Base-by-base conservation (phyloP, 2,329 filamentous ascomycete genomes). In the Arthrinium phaeospermum region DNA sequence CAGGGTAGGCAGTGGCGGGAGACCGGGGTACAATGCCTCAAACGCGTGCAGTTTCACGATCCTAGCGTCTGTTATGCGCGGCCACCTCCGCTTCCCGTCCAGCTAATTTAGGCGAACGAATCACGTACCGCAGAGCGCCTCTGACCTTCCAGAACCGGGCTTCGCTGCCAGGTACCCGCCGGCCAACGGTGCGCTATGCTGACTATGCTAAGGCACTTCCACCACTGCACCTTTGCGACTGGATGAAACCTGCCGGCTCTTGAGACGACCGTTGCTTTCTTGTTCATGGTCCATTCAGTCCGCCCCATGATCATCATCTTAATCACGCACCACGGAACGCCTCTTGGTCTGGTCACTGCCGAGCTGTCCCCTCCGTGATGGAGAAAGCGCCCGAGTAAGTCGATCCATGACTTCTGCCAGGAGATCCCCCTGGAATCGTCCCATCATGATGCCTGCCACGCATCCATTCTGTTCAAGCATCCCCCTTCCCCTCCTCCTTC, bases 11-110 rank as follows among this genome's bases (percentile, higher is more conserved):
- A 37, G 8, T 64, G 34, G 19, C 34, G 57, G 34, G 57, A 64
- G 57, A 64, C 34, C 37, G 53, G 53, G 53, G 53, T 61, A 5
- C 27, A 47, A 47, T 37, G 19, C 57, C 57, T 64, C 57, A 64
- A 64, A 64, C 57, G 57, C 22, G 57, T 64, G 57, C 22, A 64
- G 57, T 64, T 64, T 64, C 57, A 64, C 34, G 57, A 64, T 64
- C 57, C 57, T 41, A 64, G 57, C 57, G 57, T 64, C 34, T 41
- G 19, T 64, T 41, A 64, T 64, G 57, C 57, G 34, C 57, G 34
- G 10, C 34, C 34, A 41, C 57, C 34, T 64, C 34, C 30, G 30
- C 57, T 64, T 34, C 57, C 57, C 34, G 34, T 19, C 57, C 57
- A 41, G 19, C 34, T 64, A 64, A 64, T 41, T 41, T 64, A 41